phyloP scores from a whole-genome alignment of 192 early-diverging fungal genomes.

The Mortierella antarctica region DNA sequence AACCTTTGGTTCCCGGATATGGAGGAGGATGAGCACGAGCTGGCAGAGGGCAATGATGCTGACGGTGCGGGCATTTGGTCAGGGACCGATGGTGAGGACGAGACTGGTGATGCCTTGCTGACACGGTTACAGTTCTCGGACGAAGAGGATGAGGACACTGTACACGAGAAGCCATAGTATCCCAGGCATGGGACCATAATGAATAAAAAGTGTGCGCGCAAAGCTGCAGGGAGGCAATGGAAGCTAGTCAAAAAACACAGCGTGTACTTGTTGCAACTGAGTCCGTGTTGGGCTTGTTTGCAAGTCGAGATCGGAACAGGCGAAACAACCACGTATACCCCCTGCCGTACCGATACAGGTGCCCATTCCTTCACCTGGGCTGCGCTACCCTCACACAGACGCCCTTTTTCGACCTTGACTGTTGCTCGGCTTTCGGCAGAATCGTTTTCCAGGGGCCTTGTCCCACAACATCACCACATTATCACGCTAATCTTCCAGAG shows the following conservation, averaged over 20 bases:
- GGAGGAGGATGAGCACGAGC: slow-evolving; percentile 9
- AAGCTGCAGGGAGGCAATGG: no score
- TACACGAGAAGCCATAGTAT: not conserved
- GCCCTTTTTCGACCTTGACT: no score
- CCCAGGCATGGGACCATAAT: not conserved
- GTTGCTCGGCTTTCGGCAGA: not conserved
- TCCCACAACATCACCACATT: no score
- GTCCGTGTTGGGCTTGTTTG: no score
- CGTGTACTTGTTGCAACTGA: no score
- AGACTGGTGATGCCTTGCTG: slow-evolving; percentile 27
- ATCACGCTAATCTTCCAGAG: no score
- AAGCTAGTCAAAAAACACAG: no score
- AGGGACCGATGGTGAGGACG: not conserved
- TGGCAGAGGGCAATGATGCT: not conserved
- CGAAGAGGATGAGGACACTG: slow-evolving; percentile 4
- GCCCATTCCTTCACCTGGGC: no score
- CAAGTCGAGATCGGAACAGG: no score
- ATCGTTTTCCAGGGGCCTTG: slow-evolving; percentile 3
- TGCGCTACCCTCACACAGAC: no score
- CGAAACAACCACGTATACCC: no score
- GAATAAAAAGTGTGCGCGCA: not conserved
- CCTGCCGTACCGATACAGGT: no score
- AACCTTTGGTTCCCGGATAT: slow-evolving; percentile 73
- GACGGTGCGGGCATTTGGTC: not conserved
- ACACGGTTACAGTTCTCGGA: slow-evolving; percentile 26